These are phyloP conservation scores for Ceratopteris richardii DNA, from an alignment of 75 land plant genomes.

Conservation along the genomic window DNA sequence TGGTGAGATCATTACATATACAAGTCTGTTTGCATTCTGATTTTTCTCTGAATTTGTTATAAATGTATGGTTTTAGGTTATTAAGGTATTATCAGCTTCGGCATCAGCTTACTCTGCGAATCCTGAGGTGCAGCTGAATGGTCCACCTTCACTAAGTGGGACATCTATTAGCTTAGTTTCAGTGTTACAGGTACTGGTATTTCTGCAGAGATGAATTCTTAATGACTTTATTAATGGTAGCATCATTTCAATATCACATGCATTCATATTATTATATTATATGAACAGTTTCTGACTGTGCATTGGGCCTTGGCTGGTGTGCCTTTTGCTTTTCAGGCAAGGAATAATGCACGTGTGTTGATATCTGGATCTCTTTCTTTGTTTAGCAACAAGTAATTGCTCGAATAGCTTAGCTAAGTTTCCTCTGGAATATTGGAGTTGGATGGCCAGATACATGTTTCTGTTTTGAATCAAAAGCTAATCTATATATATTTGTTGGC, in stretches of 20 bases:
- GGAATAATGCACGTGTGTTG: constrained; percentile 88
- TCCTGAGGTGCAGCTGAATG: constrained; percentile 52
- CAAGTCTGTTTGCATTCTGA: background rate
- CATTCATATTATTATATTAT: no score
- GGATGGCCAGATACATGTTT: background rate
- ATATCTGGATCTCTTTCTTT: constrained; percentile 82
- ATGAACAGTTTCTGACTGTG: no score
- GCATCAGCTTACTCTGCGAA: constrained; percentile 92
- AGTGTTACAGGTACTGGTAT: constrained; percentile 63
- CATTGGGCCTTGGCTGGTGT: no score
- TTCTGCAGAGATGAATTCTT: background rate
- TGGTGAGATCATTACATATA: constrained; percentile 37
- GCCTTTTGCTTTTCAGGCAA: no score
- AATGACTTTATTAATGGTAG: background rate
- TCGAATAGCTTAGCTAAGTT: constrained; percentile 1
- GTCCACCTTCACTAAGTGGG: constrained; percentile 71
- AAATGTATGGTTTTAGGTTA: constrained; percentile 31
- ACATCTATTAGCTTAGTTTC: constrained; percentile 76
- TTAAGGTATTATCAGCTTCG: constrained; percentile 88
- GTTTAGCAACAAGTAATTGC: constrained; percentile 76
- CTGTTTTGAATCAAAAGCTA: no score
- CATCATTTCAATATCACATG: no score
- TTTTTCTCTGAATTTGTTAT: background rate
- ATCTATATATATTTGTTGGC: no score
- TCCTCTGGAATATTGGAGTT: background rate